These are phyloP conservation scores for Perkinsus olseni DNA, from an alignment of 169 alveolate species.

Conservation along the genomic window DNA sequence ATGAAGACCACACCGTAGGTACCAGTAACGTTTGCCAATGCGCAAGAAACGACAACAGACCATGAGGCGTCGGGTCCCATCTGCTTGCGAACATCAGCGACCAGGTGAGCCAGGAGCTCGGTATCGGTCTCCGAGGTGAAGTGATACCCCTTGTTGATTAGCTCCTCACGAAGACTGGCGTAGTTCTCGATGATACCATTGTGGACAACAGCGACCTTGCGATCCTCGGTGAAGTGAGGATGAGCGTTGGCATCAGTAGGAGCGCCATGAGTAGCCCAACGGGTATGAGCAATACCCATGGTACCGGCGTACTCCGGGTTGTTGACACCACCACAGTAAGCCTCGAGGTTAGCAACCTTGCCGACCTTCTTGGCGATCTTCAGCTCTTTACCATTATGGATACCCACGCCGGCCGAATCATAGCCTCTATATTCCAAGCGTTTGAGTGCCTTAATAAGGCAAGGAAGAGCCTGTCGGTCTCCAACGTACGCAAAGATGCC, in stretches of 20 bases:
- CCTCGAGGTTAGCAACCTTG: slow-evolving; percentile 6
- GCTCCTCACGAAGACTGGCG: slow-evolving; percentile 46
- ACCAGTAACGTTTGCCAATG: slow-evolving; percentile 44
- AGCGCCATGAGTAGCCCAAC: slow-evolving; percentile 98
- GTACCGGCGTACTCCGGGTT: slow-evolving; percentile 7
- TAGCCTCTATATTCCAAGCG: slow-evolving; percentile 14
- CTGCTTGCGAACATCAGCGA: slow-evolving; percentile 50
- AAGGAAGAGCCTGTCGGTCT: background rate
- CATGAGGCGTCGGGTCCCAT: background rate
- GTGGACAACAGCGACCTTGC: slow-evolving; percentile 83
- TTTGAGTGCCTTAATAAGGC: slow-evolving; percentile 5
- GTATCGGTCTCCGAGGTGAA: slow-evolving; percentile 85
- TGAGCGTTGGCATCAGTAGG: slow-evolving; percentile 92
- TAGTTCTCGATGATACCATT: slow-evolving; percentile 90
- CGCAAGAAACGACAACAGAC: background rate
- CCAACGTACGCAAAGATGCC: slow-evolving; percentile 14
- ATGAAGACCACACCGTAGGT: slow-evolving; percentile 90
- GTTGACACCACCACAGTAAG: background rate
- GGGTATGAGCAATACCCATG: slow-evolving; percentile 94
- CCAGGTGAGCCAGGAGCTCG: slow-evolving; percentile 90
- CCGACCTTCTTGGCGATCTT: slow-evolving; percentile 8
- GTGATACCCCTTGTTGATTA: slow-evolving; percentile 50
- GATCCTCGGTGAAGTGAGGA: slow-evolving; percentile 86
- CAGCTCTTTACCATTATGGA: slow-evolving; percentile 9
- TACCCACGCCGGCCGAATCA: slow-evolving; percentile 8